Conservation (phyloP, 2,329 filamentous ascomycete species). For the Exophiala bonariae region DNA sequence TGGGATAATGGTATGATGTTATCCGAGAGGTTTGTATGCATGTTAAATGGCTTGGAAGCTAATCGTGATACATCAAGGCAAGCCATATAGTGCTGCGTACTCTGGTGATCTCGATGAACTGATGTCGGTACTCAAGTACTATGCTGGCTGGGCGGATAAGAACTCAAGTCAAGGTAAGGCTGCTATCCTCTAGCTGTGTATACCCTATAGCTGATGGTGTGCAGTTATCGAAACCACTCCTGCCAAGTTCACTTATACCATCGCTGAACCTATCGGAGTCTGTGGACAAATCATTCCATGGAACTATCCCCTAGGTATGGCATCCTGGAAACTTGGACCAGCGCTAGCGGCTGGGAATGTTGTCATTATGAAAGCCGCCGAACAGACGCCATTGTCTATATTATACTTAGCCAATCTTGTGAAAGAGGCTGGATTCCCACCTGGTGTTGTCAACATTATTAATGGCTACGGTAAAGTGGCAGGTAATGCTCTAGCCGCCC, state of each 20-base stretch:
- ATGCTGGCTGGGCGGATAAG: slow-evolving; percentile 78
- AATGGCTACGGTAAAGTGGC: slow-evolving; percentile 39
- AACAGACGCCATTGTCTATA: slow-evolving; percentile 58
- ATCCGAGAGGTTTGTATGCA: too few species aligned
- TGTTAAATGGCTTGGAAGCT: too few species aligned
- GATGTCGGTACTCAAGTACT: slow-evolving; percentile 73
- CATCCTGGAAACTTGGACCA: slow-evolving; percentile 66
- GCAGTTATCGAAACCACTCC: slow-evolving; percentile 74
- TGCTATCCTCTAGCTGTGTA: too few species aligned
- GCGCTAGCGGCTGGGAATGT: slow-evolving; percentile 59
- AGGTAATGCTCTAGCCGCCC: slow-evolving; percentile 30
- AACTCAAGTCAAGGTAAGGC: slow-evolving; percentile 71
- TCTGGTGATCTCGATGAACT: slow-evolving; percentile 72
- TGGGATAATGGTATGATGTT: slow-evolving; percentile 86
- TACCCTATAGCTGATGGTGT: too few species aligned
- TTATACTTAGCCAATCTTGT: slow-evolving; percentile 66
- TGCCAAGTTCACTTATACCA: slow-evolving; percentile 81
- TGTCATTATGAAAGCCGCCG: slow-evolving; percentile 57
- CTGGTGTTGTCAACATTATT: slow-evolving; percentile 40
- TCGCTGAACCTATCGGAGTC: slow-evolving; percentile 75
- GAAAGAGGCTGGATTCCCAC: slow-evolving; percentile 39
- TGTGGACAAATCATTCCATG: slow-evolving; percentile 75
- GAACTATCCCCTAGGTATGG: slow-evolving; percentile 75
- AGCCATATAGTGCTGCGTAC: slow-evolving; percentile 67
- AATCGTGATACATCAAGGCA: too few species aligned